These are phyloP conservation scores for Lipomyces chichibuensis DNA, from an alignment of 805 yeast species.

Conservation along the genomic window DNA sequence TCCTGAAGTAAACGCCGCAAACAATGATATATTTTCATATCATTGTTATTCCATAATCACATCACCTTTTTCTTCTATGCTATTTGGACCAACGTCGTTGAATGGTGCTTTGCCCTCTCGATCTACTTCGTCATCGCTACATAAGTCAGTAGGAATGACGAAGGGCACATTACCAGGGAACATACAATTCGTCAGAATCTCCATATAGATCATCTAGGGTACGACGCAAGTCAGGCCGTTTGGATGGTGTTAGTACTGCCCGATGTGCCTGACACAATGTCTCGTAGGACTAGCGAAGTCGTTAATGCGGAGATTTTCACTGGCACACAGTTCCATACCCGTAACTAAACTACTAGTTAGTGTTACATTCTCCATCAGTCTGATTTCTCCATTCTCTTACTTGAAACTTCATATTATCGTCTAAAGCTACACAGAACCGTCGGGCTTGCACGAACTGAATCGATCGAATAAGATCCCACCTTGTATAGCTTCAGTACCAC, in stretches of 20 bases:
- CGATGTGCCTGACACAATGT: constrained; percentile 25
- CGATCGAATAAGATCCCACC: constrained; percentile 35
- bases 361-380: background rate
- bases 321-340: constrained; percentile 4
- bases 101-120: constrained; percentile 28
- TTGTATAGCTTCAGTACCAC: background rate
- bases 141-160: background rate
- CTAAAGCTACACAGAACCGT: constrained; percentile 40
- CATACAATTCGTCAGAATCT: constrained; percentile 10
- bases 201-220: constrained; percentile 28
- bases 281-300: constrained; percentile 25
- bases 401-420: constrained; percentile 35
- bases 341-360: constrained; percentile 17
- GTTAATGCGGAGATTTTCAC: background rate
- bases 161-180: background rate
- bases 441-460: constrained; percentile 42
- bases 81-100: background rate
- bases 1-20: background rate
- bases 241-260: constrained; percentile 7
- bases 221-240: constrained; percentile 13
- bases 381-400: constrained; percentile 10
- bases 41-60: background rate
- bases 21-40: background rate
- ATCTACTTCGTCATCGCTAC: background rate
- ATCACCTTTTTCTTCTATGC: background rate